Percentiles rank a stretch among this genome's conserved stretches.
phyloP scores from a whole-genome alignment of 306 rosid species.

The Geum urbanum region DNA sequence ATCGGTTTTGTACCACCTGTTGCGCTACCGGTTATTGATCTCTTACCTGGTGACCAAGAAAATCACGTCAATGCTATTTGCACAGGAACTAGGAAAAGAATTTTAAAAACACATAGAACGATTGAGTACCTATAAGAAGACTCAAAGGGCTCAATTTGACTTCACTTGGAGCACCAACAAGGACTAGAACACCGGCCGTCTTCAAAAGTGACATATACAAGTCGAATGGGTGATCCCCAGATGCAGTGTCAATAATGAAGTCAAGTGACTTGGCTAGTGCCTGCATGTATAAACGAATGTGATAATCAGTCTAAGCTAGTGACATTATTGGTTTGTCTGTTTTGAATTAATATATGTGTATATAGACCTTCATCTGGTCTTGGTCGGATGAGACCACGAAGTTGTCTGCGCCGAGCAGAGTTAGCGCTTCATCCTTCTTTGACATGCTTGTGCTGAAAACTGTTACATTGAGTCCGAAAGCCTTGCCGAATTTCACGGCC shows the following conservation, averaged over 20 bases:
- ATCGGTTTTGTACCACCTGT: constrained; percentile 66
- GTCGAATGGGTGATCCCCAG: constrained; percentile 80
- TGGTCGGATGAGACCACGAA: constrained; percentile 59
- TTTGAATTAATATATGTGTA: too few species aligned
- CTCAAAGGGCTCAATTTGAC: constrained; percentile 56
- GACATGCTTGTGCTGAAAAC: constrained; percentile 69
- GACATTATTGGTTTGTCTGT: not conserved
- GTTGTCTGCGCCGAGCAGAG: constrained; percentile 52
- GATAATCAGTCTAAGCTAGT: not conserved
- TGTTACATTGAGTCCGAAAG: constrained; percentile 60
- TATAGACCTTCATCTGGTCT: constrained; percentile 49
- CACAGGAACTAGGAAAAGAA: too few species aligned
- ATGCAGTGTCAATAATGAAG: constrained; percentile 73
- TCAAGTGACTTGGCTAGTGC: constrained; percentile 56
- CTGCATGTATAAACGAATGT: constrained; percentile 22
- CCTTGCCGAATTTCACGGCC: constrained; percentile 79
- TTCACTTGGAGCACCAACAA: constrained; percentile 70
- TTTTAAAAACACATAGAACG: too few species aligned
- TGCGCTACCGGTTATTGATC: constrained; percentile 51
- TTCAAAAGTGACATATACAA: constrained; percentile 65
- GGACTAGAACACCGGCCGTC: constrained; percentile 53
- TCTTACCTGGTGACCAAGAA: constrained; percentile 40
- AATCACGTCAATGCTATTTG: not conserved
- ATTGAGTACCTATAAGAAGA: constrained; percentile 44
- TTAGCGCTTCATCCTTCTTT: constrained; percentile 68